Evolutionary conservation across 495 filamentous ascomycete genomes (phyloP).

Genomic region (Aspergillus leporis): DNA sequence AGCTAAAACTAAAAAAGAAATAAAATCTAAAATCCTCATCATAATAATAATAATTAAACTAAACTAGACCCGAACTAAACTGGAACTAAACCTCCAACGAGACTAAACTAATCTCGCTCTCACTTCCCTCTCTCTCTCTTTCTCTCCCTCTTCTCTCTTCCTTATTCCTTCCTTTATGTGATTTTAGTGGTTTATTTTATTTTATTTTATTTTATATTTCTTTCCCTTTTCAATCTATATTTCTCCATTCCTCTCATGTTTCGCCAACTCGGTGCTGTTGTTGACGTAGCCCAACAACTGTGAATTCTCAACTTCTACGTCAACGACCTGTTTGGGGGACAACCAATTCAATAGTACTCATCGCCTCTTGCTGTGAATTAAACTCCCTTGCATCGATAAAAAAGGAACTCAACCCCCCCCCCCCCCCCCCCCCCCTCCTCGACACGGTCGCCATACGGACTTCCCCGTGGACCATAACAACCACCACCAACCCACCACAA

Average conservation of each 20-base stretch:
- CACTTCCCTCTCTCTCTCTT: slow-evolving; percentile 14
- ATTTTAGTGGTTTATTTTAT: slow-evolving; percentile 20
- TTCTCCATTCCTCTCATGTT: slow-evolving; percentile 25
- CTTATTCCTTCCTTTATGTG: slow-evolving; percentile 21
- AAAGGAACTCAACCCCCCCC: background rate
- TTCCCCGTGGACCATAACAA: slow-evolving; percentile 6
- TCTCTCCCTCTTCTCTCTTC: slow-evolving; percentile 29
- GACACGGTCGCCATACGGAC: background rate
- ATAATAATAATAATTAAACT: background rate
- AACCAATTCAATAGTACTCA: slow-evolving; percentile 14
- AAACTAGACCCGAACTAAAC: background rate
- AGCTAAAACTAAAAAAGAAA: too few species aligned
- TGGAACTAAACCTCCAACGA: slow-evolving; percentile 1
- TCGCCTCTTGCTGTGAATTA: background rate
- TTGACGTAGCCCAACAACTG: slow-evolving; percentile 27
- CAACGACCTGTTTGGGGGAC: slow-evolving; percentile 33
- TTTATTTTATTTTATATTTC: slow-evolving; percentile 15
- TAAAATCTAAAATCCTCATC: too few species aligned
- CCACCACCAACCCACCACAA: slow-evolving; percentile 10
- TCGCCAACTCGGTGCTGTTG: slow-evolving; percentile 34
- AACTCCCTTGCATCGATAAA: slow-evolving; percentile 36
- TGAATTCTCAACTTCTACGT: slow-evolving; percentile 21
- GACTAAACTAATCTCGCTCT: slow-evolving; percentile 6
- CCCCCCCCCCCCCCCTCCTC: slow-evolving; percentile 23
- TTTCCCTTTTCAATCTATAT: slow-evolving; percentile 3